Base-by-base conservation (phyloP, 805 yeast species). In the Metschnikowia vanudenii region DNA sequence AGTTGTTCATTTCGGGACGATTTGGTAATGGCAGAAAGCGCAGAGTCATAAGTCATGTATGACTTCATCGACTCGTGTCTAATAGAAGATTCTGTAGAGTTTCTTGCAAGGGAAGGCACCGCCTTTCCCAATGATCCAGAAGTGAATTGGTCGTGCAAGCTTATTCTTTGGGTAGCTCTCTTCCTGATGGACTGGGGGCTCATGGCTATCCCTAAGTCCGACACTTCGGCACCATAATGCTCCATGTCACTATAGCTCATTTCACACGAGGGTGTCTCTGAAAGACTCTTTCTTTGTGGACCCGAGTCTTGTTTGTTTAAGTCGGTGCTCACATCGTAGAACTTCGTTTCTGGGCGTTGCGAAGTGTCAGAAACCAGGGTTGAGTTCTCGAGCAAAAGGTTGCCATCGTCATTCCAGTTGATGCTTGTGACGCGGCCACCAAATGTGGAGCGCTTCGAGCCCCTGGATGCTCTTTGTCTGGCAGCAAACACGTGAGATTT, bases 1-100 rank as follows among this genome's bases (percentile, higher is more conserved):
- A 64, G 52, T 4, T 65, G 52, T 11, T 39, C 43, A 30, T 44
- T 33, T 2, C 40, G 22, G 9, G 43, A 39, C 3, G 34, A 17
- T 12, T 39, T 32, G 9, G 47, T 34, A 4, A 28, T 10, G 14
- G 62, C 48, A 7, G 84, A 78, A 36, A 76, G 65, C 1, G 75
- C 77, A 0, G 86, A 81, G 57, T 82, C 85, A 51, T 82, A 82
- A 33, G 84, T 78, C 39, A 81, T 53, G 54, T 80, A 81, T 1
- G 86, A 82, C 48, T 71, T 70, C 2, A 62, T 54, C 1, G 81
- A 75, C 28, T 67, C 69, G 43, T 68, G 54, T 45, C 65, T 71
- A 47, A 64, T 57, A 1, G 59, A 43, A 2, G 71, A 67, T 24
- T 60, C 63, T 33, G 67, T 56, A 1, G 79, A 69, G 18, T 62